Base-by-base conservation (phyloP, 1,284 basidiomycete genomes). In the Chiua sp. region DNA sequence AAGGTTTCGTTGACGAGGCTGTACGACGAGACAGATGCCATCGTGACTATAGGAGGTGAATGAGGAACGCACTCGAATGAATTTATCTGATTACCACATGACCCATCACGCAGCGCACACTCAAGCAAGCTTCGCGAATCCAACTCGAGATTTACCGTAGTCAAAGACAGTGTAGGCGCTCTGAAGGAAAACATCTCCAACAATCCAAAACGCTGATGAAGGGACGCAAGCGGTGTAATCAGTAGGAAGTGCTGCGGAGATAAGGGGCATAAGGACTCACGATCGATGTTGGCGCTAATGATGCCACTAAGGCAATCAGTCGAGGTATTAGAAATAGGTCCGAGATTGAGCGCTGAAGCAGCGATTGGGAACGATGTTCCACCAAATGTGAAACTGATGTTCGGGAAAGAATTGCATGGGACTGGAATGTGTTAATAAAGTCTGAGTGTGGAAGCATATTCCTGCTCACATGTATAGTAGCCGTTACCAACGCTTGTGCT, bases 161-260 rank as follows among this genome's bases (percentile, higher is more conserved):
- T 68, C 65, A 35, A 64, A 68, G 8, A 30, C n/a, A 1, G 60
- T 60, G 32, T 67, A 67, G 22, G 67, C 64, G 12, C 47, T 3
- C 35, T 37, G 32, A 37, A 63, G 51, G 60, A 62, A 62, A 26
- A 57, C 46, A 3, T 57, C 60, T 4, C 61, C 52, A 6, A 62
- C 42, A 15, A 67, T 22, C 67, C 64, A 68, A 10, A 57, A 47
- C 4, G 51, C 60, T 65, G 18, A 28, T 51, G 20, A 22, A 28
- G 18, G 37, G 6, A 26, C 23, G n/a, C 23, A 13, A 10, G 39
- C 7, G 16, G 8, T 15, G 18, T 33, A 7, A 4, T 59, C 52
- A 59, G 8, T 42, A 52, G 18, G 15, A 10, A 47, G 7, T 15
- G 42, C 3, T 12, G 33, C 3, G 13, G 28, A 48, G 22, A 53